phyloP scores from a whole-genome alignment of 2,329 filamentous ascomycete species.

The Colletotrichum gigasporum region DNA sequence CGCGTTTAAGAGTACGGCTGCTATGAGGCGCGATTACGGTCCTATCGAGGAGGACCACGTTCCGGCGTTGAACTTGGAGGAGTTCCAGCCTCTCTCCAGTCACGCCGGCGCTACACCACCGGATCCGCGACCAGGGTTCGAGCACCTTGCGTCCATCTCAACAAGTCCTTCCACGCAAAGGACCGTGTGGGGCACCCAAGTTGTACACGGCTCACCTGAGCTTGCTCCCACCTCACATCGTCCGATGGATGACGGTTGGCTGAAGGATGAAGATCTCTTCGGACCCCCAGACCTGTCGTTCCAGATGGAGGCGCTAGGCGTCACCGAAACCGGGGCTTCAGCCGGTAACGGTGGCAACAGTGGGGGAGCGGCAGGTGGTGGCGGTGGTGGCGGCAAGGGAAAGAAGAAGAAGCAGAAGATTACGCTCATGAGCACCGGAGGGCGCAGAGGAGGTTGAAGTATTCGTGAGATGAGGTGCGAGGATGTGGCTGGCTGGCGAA shows the following conservation, averaged over 20 bases:
- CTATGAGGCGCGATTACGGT: constrained; percentile 51
- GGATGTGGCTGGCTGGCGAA: no score
- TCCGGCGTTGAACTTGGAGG: constrained; percentile 61
- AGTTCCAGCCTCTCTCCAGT: constrained; percentile 71
- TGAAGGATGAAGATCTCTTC: constrained; percentile 82
- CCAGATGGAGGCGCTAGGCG: constrained; percentile 65
- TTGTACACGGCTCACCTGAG: constrained; percentile 69
- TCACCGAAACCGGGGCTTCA: constrained; percentile 40
- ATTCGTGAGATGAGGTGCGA: no score
- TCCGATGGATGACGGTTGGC: constrained; percentile 80
- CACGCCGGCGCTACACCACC: constrained; percentile 63
- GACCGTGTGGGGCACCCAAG: constrained; percentile 93
- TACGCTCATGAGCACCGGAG: constrained; percentile 75
- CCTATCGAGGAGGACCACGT: constrained; percentile 49
- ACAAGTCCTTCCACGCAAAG: constrained; percentile 80
- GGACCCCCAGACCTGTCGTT: constrained; percentile 66
- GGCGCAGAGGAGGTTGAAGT: constrained; percentile 54
- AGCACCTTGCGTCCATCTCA: constrained; percentile 78
- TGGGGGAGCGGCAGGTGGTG: constrained; percentile 27
- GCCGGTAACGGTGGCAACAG: constrained; percentile 31
- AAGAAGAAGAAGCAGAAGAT: constrained; percentile 80
- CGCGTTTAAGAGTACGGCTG: constrained; percentile 64
- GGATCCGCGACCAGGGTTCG: constrained; percentile 69
- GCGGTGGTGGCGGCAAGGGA: constrained; percentile 51
- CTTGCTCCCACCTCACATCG: constrained; percentile 40